Evolutionary conservation across 805 yeast genomes (phyloP).

Genomic region (Cyberlindnera xishuangbannaensis): DNA sequence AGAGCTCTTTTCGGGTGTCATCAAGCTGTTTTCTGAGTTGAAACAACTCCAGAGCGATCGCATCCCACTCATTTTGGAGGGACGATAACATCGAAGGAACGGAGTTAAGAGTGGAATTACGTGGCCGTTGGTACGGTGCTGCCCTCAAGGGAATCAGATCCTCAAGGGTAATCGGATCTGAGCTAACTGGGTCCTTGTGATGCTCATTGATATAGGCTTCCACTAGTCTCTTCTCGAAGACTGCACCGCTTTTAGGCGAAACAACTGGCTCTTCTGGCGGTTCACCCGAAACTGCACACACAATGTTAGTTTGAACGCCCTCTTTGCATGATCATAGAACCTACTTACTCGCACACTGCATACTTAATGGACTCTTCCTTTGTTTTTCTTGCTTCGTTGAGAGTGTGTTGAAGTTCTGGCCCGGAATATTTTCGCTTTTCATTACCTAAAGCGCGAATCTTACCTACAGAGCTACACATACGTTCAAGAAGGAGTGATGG

Average conservation of each 20-base stretch:
- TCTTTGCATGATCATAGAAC: not conserved
- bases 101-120: slow-evolving; percentile 49
- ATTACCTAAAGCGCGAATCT: too few relatives aligned
- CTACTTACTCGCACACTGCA: slow-evolving; percentile 28
- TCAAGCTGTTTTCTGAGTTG: slow-evolving; percentile 67
- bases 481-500: too few relatives aligned
- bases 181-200: slow-evolving; percentile 71
- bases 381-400: too few relatives aligned
- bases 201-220: slow-evolving; percentile 56
- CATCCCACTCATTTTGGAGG: slow-evolving; percentile 88
- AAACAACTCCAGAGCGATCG: slow-evolving; percentile 75
- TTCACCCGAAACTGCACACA: slow-evolving; percentile 55
- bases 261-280: slow-evolving; percentile 67
- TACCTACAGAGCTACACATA: too few relatives aligned
- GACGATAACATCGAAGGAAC: slow-evolving; percentile 73
- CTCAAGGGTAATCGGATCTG: slow-evolving; percentile 49
- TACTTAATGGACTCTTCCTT: too few relatives aligned
- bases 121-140: slow-evolving; percentile 30
- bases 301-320: not conserved
- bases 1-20: slow-evolving; percentile 62
- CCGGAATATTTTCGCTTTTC: too few relatives aligned
- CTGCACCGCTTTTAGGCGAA: slow-evolving; percentile 61
- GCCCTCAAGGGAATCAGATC: slow-evolving; percentile 47
- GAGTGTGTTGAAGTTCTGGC: too few relatives aligned
- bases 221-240: slow-evolving; percentile 63